Evolutionary conservation across 1,284 basidiomycete genomes (phyloP), one percentile per base, ranked within the genome.

Genomic region (Hymenochaete sp.): DNA sequence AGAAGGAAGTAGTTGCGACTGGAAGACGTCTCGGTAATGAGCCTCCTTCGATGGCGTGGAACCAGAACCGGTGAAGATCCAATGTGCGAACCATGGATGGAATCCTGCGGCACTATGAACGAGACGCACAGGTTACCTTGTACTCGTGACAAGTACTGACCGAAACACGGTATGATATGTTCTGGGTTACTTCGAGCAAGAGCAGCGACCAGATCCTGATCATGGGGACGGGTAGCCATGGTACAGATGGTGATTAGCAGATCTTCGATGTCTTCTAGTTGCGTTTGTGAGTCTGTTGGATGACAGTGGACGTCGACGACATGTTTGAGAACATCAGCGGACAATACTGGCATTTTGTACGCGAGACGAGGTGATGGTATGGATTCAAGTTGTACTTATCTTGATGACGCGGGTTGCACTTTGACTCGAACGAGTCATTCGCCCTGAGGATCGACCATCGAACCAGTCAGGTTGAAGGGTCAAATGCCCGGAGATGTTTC

Each of bases 1-100:
- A 1, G 47, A 36, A 18, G 44, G n/a, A n/a, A n/a, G n/a, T 33
- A 31, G 57, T 38, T 38, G 46, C 22, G 54, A 58, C 49, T 53
- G 73, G 52, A 90, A 79, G 28, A 90, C 67, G 2, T 55, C 52
- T 18, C 68, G 62, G 59, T 90, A 91, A 60, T 91, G 88, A 10
- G 70, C 65, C 50, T 75, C 72, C 57, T 79, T 86, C 2, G 55
- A 44, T 3, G 49, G 70, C 64, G 52, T 55, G 27, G 26, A 45
- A 46, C 44, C 64, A 45, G 50, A 48, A 14, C 54, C 54, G 25
- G 76, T 60, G 3, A 80, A 71, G 53, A 91, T 82, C 55, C 68
- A 69, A 59, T 90, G 78, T 2, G 77, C 68, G 60, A 84, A 90
- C 88, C 87, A 91, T 4, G 88, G 88, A 59, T 91, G 88, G 55